Base-by-base conservation (phyloP, 2,329 filamentous ascomycete genomes). In the Ophiostoma ips region DNA sequence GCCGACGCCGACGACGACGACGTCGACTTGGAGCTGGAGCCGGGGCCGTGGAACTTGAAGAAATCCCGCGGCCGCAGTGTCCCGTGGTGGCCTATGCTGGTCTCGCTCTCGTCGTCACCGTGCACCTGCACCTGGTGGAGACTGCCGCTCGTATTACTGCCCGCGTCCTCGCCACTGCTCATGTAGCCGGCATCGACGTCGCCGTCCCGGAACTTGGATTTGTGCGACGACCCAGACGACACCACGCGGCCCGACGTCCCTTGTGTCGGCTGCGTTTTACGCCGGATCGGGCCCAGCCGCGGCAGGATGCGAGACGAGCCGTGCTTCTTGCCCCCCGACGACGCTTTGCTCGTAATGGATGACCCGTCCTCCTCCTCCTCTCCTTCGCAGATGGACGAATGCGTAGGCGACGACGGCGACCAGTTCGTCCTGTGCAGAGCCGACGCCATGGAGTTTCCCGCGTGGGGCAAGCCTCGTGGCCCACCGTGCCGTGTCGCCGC, bases 61-160 rank as follows among this genome's bases (percentile, higher is more conserved):
- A 67, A 56, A 55, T 74, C 70, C 28, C 64, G 64, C 12, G 71
- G 67, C 5, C 71, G 69, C 11, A 74, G 64, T 6, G 69, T 73
- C 48, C 65, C 64, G 10, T 45, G 35, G 38, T 63, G 58, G 40
- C 60, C 63, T 50, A 60, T 62, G 11, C 56, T 57, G 16, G 60
- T 57, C 2, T 59, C 58, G 16, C 61, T 58, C 21, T 66, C 41
- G 11, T 52, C 66, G 21, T 65, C 63, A 40, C 61, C 59, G 28
- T 65, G 28, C 11, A 13, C 65, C 18, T 65, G 62, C 36, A 66
- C 64, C 18, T 60, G 51, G 53, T n/a, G 37, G 49, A 8, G 47
- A 50, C 30, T 52, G 51, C 35, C n/a, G 41, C 50, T 48, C 31
- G 37, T 19, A 30, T 30, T 45, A 34, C 35, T 44, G 33, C 40